phyloP scores from a whole-genome alignment of 2,329 filamentous ascomycete species.

The Cadophora gregata region DNA sequence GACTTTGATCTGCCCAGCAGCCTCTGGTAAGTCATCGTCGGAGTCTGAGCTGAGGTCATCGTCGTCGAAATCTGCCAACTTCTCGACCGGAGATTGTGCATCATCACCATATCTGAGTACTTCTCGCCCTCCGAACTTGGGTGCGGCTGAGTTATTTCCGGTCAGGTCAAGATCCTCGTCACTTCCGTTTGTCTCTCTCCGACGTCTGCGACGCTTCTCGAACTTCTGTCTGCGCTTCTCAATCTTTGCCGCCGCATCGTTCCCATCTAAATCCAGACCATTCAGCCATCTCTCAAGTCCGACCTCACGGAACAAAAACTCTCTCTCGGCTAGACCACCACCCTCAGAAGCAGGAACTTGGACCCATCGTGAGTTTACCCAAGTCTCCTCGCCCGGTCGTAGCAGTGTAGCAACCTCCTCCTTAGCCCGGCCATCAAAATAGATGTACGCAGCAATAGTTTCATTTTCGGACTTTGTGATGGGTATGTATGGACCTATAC shows the following conservation, averaged over 20 bases:
- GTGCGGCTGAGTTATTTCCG: slow-evolving; percentile 38
- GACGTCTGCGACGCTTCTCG: slow-evolving; percentile 69
- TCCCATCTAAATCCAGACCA: slow-evolving; percentile 91
- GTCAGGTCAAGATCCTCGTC: slow-evolving; percentile 52
- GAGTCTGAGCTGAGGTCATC: slow-evolving; percentile 79
- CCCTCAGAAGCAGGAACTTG: slow-evolving; percentile 90
- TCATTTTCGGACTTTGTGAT: slow-evolving; percentile 94
- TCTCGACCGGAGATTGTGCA: slow-evolving; percentile 75
- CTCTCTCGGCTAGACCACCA: slow-evolving; percentile 91
- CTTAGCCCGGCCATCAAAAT: slow-evolving; percentile 94
- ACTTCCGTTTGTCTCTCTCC: slow-evolving; percentile 58
- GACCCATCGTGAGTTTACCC: slow-evolving; percentile 99
- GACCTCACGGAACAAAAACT: slow-evolving; percentile 97
- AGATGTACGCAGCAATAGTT: slow-evolving; percentile 98
- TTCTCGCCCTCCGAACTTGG: slow-evolving; percentile 45
- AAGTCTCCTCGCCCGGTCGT: slow-evolving; percentile 93
- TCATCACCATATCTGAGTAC: slow-evolving; percentile 84
- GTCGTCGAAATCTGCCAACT: slow-evolving; percentile 65
- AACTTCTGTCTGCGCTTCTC: slow-evolving; percentile 87
- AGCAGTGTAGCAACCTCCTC: slow-evolving; percentile 96
- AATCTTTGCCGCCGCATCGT: slow-evolving; percentile 86
- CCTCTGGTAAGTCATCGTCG: slow-evolving; percentile 85
- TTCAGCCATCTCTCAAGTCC: slow-evolving; percentile 96
- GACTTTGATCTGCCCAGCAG: slow-evolving; percentile 97
- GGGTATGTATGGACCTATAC: slow-evolving; percentile 86